phyloP scores from a whole-genome alignment of 345 rosid genomes.

The Fremontodendron californicum region DNA sequence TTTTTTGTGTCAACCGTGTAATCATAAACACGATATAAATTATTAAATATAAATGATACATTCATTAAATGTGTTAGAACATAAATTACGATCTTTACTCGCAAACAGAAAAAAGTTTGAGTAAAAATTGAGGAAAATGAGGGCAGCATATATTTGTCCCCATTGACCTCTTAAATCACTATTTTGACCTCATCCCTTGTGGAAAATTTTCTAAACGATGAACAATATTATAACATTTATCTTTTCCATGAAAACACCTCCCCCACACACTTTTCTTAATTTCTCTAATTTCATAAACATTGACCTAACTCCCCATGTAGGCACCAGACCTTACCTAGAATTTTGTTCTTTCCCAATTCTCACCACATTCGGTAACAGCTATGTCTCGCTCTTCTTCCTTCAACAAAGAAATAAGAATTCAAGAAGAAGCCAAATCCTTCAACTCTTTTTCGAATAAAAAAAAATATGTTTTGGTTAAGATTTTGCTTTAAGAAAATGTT shows the following conservation, averaged over 20 bases:
- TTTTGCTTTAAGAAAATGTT: too few relatives aligned
- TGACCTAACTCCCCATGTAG: conserved; percentile 25
- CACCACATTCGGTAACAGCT: conserved; percentile 18
- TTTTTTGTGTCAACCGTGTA: too few relatives aligned
- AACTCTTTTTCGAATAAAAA: too few relatives aligned
- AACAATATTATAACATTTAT: background rate
- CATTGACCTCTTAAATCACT: too few relatives aligned
- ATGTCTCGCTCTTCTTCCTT: conserved; percentile 12
- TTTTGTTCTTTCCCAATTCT: conserved; percentile 21
- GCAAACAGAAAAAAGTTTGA: too few relatives aligned
- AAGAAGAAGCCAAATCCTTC: background rate
- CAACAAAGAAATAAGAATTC: background rate
- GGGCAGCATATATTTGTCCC: too few relatives aligned
- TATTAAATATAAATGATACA: too few relatives aligned
- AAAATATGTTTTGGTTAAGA: background rate
- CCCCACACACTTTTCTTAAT: background rate
- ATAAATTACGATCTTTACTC: too few relatives aligned
- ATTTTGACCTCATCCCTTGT: too few relatives aligned
- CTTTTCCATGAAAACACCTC: background rate
- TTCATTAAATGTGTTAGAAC: too few relatives aligned
- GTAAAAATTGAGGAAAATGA: too few relatives aligned
- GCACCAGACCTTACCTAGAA: conserved; percentile 23
- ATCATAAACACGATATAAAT: too few relatives aligned
- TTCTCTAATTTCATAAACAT: conserved; percentile 19
- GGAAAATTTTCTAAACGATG: background rate